Evolutionary conservation across 1,139 yeast genomes (phyloP), one percentile per base, ranked within the genome.

Genomic region (Candida smagusa): DNA sequence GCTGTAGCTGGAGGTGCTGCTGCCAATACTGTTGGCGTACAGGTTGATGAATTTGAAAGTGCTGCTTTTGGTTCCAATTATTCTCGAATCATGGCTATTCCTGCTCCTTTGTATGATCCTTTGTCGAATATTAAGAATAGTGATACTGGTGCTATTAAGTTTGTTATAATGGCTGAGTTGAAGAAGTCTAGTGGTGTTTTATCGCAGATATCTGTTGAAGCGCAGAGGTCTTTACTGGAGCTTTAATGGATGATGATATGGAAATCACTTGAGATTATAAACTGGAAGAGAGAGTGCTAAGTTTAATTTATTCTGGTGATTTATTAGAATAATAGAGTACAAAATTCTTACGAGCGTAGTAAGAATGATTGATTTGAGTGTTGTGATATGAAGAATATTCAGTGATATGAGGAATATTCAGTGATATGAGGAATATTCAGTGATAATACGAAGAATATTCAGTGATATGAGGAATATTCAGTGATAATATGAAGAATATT

Each of bases 41-140:
- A 65, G 44, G 61, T 53, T 31, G 74, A 74, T 38, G 87, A 80
- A 38, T 57, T 78, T 29, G 89, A 82, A 43, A 87, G 81, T 32
- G 81, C 81, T 30, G 71, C 94, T 1, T 92, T 89, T 62, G 97
- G 97, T 2, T 83, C 96, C 0, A 79, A 81, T 36, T 92, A 79
- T 59, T 85, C 95, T 34, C 81, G 77, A 53, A 68, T 92, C 42
- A 77, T 76, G 2, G 75, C 87, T 2, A 81, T 90, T 33, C 70
- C 77, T 28, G 61, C 64, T 12, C 75, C 73, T 45, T 71, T 81
- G 6, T 73, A 77, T 48, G 97, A 92, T 58, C 96, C 97, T 2
- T 60, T 81, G 25, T 72, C 80, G 2, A 65, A 52, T 19, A 47
- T 72, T 7, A 59, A 58, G 34, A 67, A 52, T 47, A 70, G 61